Conservation (phyloP, 306 rosid species). For the Cucurbita ficifolia region DNA sequence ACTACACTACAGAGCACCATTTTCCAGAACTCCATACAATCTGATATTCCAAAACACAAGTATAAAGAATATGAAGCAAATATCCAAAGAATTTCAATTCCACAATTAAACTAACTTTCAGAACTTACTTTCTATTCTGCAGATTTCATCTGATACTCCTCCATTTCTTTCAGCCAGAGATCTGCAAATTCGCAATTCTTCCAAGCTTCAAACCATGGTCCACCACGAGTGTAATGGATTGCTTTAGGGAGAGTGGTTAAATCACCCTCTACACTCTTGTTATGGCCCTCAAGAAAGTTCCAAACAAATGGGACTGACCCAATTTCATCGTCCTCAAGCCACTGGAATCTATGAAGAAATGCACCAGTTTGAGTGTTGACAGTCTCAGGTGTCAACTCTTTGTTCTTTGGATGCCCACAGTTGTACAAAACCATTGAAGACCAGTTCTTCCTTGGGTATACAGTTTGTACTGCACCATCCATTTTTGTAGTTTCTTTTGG, state of each 20-base stretch:
- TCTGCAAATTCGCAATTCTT: conserved; percentile 61
- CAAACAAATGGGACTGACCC: conserved; percentile 58
- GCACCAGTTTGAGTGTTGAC: conserved; percentile 58
- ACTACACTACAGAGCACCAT: not conserved
- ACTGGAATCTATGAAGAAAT: conserved; percentile 58
- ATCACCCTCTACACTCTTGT: conserved; percentile 34
- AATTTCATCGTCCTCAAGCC: conserved; percentile 58
- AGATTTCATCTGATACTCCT: conserved; percentile 25
- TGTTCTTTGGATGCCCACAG: conserved; percentile 51
- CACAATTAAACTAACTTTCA: not conserved
- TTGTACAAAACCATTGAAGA: conserved; percentile 66
- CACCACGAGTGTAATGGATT: conserved; percentile 60
- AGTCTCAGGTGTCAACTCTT: conserved; percentile 30
- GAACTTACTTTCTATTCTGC: conserved; percentile 11
- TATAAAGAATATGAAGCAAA: conserved; percentile 2
- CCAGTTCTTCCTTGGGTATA: conserved; percentile 66
- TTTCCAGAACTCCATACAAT: not conserved
- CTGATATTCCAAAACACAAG: not conserved
- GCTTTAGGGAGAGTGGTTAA: conserved; percentile 40
- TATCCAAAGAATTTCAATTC: not conserved
- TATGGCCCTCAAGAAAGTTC: conserved; percentile 68
- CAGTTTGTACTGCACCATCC: conserved; percentile 68
- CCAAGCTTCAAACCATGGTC: conserved; percentile 75
- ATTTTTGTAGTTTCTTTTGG: conserved; percentile 61
- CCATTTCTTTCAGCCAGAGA: conserved; percentile 49